Conservation (phyloP, 202 grass and related monocot species). For the Brachypodium distachyon region DNA sequence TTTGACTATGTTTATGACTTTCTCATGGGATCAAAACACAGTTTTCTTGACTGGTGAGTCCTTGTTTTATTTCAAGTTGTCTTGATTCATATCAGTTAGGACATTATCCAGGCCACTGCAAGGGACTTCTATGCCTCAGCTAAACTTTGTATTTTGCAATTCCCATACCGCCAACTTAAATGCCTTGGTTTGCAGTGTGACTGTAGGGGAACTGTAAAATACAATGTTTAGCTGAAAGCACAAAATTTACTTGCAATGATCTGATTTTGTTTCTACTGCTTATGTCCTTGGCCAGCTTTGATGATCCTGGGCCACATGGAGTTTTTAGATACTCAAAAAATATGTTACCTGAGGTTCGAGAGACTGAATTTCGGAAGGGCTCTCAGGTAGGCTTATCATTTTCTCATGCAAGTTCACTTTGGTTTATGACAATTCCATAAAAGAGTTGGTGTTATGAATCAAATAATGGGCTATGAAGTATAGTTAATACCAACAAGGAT, state of each 20-base stretch:
- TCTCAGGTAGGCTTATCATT: conserved; percentile 37
- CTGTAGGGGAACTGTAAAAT: not conserved
- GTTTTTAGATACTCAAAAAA: conserved; percentile 49
- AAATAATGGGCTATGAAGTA: not conserved
- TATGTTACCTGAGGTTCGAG: conserved; percentile 58
- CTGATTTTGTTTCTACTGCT: not conserved
- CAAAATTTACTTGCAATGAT: not conserved
- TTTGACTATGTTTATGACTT: conserved; percentile 59
- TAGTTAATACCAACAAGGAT: not conserved
- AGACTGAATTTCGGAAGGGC: conserved; percentile 55
- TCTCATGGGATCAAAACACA: conserved; percentile 50
- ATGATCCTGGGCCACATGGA: conserved; percentile 57
- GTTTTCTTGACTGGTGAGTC: conserved; percentile 59
- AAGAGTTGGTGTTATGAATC: not conserved
- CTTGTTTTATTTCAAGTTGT: not conserved
- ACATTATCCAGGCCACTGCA: not conserved
- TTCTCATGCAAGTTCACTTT: not conserved
- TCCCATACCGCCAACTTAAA: not conserved
- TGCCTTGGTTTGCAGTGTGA: not conserved
- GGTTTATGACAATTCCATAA: not conserved
- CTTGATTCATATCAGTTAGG: conserved; percentile 12
- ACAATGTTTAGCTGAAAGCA: not conserved
- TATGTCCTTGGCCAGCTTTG: conserved; percentile 33
- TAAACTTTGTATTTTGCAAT: not conserved
- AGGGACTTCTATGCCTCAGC: not conserved